phyloP scores from a whole-genome alignment of 2,329 filamentous ascomycete species.

The Ampelomyces quisqualis region DNA sequence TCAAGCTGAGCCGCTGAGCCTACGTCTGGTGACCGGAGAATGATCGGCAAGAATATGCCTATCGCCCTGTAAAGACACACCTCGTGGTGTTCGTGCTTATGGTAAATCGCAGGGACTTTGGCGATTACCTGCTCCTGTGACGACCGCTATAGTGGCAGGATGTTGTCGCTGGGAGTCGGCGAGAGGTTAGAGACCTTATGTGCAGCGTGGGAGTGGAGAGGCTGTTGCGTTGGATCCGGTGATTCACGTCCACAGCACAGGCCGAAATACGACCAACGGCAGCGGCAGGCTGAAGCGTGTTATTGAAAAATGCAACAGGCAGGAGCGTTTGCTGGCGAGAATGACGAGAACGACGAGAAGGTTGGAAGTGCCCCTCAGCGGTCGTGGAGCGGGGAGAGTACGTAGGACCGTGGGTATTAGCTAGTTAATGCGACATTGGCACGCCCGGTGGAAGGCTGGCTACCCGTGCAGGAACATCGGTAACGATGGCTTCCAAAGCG shows the following conservation, averaged over 20 bases:
- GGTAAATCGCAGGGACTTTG: too few species aligned
- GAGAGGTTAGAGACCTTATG: conserved; percentile 18
- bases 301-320: conserved; percentile 5
- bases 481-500: conserved; percentile 1
- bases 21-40: conserved; percentile 1
- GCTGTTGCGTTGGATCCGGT: conserved; percentile 14
- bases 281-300: conserved; percentile 3
- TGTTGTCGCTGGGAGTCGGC: too few species aligned
- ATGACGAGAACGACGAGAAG: conserved; percentile 1
- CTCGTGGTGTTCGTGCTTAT: too few species aligned
- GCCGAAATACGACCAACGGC: conserved; percentile 10
- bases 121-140: too few species aligned
- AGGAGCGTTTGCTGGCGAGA: conserved; percentile 8
- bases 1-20: conserved; percentile 3
- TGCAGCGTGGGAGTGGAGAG: conserved; percentile 14
- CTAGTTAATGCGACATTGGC: conserved; percentile 1
- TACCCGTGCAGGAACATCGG: conserved; percentile 4
- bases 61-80: too few species aligned
- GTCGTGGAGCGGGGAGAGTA: background rate
- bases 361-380: background rate
- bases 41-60: background rate
- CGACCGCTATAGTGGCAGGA: too few species aligned
- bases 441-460: background rate
- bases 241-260: conserved; percentile 21
- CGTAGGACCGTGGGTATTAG: conserved; percentile 1